Base-by-base conservation (phyloP, 805 yeast species). In the Zygoascus ofunaensis region DNA sequence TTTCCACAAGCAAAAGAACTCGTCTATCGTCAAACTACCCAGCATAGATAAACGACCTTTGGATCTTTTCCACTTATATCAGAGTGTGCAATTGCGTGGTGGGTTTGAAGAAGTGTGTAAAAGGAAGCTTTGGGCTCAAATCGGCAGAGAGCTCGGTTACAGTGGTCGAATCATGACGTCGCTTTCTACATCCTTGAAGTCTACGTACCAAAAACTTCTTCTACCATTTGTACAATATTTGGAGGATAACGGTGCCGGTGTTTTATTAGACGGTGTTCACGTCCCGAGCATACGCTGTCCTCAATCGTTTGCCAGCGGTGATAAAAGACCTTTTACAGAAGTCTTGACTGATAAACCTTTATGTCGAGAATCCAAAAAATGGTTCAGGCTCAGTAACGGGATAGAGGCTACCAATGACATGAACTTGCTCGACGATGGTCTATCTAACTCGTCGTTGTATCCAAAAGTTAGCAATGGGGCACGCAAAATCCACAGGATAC, bases 121-220 rank as follows among this genome's bases (percentile, higher is more conserved):
- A 44, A 73, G 72, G 45, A 82, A 82, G 55, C 66, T 76, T 38
- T 86, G 95, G 95, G 87, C 87, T 1, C 87, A 82, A 55, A 73
- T 86, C 7, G 90, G 90, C 12, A 69, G 87, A 44, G 94, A 84
- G 53, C 63, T 86, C 41, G 94, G 94, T 0, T 82, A 79, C 57
- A 72, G 77, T 26, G 87, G 86, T 2, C 73, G 77, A 52, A 77
- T 79, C 42, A 79, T 80, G 74, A 79, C 84, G 26, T 79, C 87
- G 10, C 60, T 82, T 37, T 78, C 86, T 12, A 74, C 87, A 14
- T 73, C 87, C 1, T 63, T 83, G 48, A 76, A 80, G 55, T 61
- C 76, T 1, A 74, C 82, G 0, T 80, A 80, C 54, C 69, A 70
- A 47, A 70, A 72, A 48, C 63, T 72, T 15, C 50, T 76, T 7